Base-by-base conservation (phyloP, 225 moss, liverwort and hornwort genomes). In the Pseudisothecium myosuroides region DNA sequence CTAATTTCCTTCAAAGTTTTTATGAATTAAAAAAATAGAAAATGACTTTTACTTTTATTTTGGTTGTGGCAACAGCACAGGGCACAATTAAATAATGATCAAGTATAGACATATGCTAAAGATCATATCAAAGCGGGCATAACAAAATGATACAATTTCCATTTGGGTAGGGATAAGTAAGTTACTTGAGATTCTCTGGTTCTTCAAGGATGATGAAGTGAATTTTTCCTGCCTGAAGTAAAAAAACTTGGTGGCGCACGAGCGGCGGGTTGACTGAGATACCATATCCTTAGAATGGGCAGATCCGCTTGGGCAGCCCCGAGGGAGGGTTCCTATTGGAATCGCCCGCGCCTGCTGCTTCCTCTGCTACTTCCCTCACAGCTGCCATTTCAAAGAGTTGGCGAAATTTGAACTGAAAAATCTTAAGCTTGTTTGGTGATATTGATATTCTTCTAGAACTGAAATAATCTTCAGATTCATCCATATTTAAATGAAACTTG, bases 71-170 rank as follows among this genome's bases (percentile, higher is more conserved):
- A n/a, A n/a, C n/a, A n/a, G n/a, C n/a, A n/a, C n/a, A n/a, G n/a
- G n/a, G n/a, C n/a, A n/a, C n/a, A n/a, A n/a, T n/a, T n/a, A n/a
- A 17, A 73, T 6, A 28, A 71, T 16, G 26, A 71, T 71, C 11
- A 15, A 17, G 10, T 18, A 72, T 15, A 16, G 34, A 20, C 5
- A 0, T 20, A 75, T 12, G 7, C 2, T 4, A 12, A 75, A 31
- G 31, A 19, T 49, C 7, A 6, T 29, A 10, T 18, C 2, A 2
- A 17, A 49, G 11, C 1, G 2, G 19, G 6, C n/a, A n/a, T n/a
- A 49, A 11, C 31, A 6, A 45, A 31, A 31, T 7, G 31, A 73
- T 17, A 10, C 32, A 50, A 49, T 21, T 76, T 49, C 5, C n/a
- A 76, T 23, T 52, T 76, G 52, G 52, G 52, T 22, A 36, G 36